Evolutionary conservation across 2,329 filamentous ascomycete species (phyloP).

Genomic region (Botryotinia convoluta): DNA sequence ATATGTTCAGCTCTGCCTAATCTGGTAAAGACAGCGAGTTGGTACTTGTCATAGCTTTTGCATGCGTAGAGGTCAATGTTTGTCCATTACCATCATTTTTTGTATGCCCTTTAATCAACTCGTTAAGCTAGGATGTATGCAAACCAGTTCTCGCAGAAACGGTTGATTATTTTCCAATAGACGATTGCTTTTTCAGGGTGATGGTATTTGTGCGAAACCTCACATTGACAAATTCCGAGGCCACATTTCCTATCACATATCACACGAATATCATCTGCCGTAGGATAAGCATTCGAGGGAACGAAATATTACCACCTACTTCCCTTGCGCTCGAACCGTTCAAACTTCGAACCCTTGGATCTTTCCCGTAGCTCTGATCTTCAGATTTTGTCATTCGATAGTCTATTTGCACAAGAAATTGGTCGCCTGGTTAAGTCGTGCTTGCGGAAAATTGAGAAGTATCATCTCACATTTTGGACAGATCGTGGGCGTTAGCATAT

Average conservation of each 20-base stretch:
- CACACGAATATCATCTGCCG: not conserved
- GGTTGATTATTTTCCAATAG: not conserved
- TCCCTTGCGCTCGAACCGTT: not conserved
- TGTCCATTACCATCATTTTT: not conserved
- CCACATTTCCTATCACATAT: not conserved
- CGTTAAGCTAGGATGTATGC: accelerated
- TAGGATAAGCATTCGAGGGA: not conserved
- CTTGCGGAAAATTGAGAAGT: not conserved
- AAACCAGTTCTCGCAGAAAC: not conserved
- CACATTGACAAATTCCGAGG: not conserved
- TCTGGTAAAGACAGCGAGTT: not conserved
- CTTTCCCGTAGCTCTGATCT: not conserved
- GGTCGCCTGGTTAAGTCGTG: too few species aligned
- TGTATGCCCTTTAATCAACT: not conserved
- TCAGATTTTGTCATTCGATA: too few species aligned
- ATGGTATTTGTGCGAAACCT: not conserved
- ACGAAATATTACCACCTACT: not conserved
- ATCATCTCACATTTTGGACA: not conserved
- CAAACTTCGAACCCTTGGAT: not conserved
- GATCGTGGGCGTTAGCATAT: not conserved
- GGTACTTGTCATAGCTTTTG: not conserved
- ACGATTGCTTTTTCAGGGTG: not conserved
- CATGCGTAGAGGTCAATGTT: not conserved
- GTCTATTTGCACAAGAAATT: not conserved
- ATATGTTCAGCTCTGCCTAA: not conserved